Conservation (phyloP, 2,329 filamentous ascomycete species). For the Aspergillus fructus region DNA sequence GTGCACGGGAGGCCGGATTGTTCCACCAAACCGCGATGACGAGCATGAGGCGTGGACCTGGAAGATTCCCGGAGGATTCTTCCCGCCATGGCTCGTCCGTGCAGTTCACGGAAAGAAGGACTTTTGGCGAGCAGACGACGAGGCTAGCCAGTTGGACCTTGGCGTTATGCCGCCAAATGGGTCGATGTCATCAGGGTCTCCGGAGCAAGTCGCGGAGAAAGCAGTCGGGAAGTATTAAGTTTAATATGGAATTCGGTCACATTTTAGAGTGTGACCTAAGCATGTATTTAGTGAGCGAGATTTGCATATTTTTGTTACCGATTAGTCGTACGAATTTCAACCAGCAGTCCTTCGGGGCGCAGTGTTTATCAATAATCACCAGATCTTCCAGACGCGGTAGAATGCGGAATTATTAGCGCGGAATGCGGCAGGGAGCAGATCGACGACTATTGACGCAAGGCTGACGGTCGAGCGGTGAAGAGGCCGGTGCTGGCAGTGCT, state of each 20-base stretch:
- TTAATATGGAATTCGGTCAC: not conserved
- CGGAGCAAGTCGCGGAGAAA: conserved; percentile 4
- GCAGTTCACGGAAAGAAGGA: conserved; percentile 66
- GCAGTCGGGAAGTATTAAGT: not conserved
- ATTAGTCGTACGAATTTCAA: not conserved
- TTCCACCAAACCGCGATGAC: conserved; percentile 68
- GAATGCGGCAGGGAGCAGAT: not conserved
- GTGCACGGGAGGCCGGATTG: conserved; percentile 65
- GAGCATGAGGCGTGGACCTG: conserved; percentile 80
- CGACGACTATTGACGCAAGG: not conserved
- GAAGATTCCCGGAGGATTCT: conserved; percentile 69
- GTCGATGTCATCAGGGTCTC: conserved; percentile 20
- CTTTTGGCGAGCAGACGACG: conserved; percentile 60
- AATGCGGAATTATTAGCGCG: not conserved
- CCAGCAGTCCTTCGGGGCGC: not conserved
- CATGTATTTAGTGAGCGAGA: not conserved
- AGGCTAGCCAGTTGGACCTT: conserved; percentile 16
- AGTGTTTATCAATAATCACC: not conserved
- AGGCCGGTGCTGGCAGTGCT: too few relatives aligned
- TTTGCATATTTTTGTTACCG: not conserved
- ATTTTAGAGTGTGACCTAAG: not conserved
- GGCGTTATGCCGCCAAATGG: conserved; percentile 11
- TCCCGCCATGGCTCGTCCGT: conserved; percentile 72
- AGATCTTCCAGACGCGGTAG: not conserved
- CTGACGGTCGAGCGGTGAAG: too few relatives aligned